These are phyloP conservation scores for Annulohypoxylon nitens DNA, from an alignment of 495 filamentous ascomycete species.

Conservation along the genomic window DNA sequence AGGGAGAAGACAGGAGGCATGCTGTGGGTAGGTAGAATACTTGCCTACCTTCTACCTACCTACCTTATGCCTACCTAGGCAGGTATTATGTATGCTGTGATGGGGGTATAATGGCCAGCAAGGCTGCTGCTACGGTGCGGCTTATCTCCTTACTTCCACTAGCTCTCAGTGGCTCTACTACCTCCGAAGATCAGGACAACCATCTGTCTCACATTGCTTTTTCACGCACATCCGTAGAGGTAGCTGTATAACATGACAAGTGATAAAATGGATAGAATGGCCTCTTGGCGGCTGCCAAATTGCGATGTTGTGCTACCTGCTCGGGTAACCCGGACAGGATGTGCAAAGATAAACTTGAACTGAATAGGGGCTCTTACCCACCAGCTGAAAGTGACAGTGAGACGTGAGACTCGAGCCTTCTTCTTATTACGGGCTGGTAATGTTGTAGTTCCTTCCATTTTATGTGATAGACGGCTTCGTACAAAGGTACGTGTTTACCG, in stretches of 20 bases:
- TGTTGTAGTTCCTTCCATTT: not conserved
- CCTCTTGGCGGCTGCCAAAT: too few species aligned
- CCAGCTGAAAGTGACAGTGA: not conserved
- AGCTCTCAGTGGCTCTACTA: too few species aligned
- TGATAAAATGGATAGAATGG: too few species aligned
- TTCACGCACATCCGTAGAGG: not conserved
- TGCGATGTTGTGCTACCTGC: too few species aligned
- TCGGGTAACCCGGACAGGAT: too few species aligned
- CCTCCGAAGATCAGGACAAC: not conserved
- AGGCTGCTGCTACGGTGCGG: not conserved
- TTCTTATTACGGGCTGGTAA: not conserved
- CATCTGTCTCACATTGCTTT: not conserved
- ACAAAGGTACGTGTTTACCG: too few species aligned
- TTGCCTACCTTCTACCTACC: not conserved
- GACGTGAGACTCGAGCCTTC: not conserved
- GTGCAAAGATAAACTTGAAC: too few species aligned
- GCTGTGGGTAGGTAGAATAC: not conserved
- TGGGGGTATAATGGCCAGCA: not conserved
- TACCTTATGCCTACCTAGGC: not conserved
- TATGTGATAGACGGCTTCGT: not conserved
- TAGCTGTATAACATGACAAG: too few species aligned
- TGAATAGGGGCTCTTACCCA: not conserved
- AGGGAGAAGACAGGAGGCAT: not conserved
- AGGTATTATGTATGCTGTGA: too few species aligned
- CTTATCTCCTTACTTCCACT: not conserved